Conservation (phyloP, 305 asterid species). For the Fraxinus platypoda region DNA sequence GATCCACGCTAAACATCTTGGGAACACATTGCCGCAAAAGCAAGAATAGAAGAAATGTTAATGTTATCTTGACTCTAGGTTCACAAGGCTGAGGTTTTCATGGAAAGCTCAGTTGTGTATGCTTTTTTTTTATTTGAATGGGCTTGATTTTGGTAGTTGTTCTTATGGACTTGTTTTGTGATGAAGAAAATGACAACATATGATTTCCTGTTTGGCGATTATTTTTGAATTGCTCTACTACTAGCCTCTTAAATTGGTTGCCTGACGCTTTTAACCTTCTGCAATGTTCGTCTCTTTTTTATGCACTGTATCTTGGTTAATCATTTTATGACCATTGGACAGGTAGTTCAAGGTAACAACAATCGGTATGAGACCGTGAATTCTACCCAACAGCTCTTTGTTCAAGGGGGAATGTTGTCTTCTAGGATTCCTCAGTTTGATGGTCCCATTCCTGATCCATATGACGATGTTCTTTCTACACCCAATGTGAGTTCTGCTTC, state of each 20-base stretch:
- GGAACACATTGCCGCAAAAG: background rate
- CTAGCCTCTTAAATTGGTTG: background rate
- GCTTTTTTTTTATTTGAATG: background rate
- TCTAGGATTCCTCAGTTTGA: conserved; percentile 71
- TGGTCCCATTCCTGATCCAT: conserved; percentile 83
- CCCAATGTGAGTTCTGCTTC: conserved; percentile 63
- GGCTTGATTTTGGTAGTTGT: background rate
- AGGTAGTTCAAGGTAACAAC: background rate
- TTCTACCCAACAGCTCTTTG: conserved; percentile 27
- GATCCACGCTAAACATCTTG: background rate
- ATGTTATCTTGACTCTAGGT: background rate
- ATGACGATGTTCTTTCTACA: conserved; percentile 79
- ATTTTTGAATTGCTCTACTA: background rate
- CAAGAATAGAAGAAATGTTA: background rate
- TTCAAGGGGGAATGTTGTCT: conserved; percentile 31
- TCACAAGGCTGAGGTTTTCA: background rate
- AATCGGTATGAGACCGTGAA: background rate
- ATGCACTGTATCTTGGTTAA: background rate
- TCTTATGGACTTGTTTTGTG: background rate
- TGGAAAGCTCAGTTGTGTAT: background rate
- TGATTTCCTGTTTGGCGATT: background rate
- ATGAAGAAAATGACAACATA: background rate
- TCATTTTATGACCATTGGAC: background rate
- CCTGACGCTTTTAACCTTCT: background rate
- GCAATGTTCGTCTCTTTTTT: background rate